Conservation (phyloP, 768 basidiomycete genomes). For the Suillus fuscotomentosus region DNA sequence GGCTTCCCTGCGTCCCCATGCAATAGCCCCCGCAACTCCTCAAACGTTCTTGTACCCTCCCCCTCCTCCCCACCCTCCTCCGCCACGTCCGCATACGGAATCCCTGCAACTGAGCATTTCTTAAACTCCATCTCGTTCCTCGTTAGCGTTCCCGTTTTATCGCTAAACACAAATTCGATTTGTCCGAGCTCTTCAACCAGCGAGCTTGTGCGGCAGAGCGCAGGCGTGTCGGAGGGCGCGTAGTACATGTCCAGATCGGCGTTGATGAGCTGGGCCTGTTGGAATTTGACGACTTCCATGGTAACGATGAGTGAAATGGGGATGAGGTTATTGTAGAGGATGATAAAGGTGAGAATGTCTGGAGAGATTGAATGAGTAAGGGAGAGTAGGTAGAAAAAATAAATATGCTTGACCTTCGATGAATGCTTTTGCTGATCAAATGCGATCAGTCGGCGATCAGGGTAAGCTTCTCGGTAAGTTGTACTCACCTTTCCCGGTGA, state of each 20-base stretch:
- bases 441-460: constrained; percentile 5
- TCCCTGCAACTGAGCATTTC: constrained; percentile 84
- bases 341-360: constrained; percentile 98
- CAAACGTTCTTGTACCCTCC: constrained; percentile 77
- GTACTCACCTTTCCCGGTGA: constrained; percentile 61
- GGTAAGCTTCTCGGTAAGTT: background rate
- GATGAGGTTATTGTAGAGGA: constrained; percentile 98
- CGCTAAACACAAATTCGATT: constrained; percentile 94
- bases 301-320: constrained; percentile 99
- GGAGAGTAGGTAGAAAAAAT: background rate
- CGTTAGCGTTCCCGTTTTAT: constrained; percentile 94
- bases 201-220: constrained; percentile 95
- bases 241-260: constrained; percentile 99
- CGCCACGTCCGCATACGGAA: constrained; percentile 86
- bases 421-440: constrained; percentile 62
- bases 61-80: constrained; percentile 76
- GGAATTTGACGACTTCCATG: constrained; percentile 99
- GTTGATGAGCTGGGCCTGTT: constrained; percentile 97
- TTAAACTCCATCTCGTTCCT: constrained; percentile 99
- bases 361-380: constrained; percentile 16
- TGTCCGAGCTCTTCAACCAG: constrained; percentile 98
- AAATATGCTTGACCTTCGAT: constrained; percentile 63
- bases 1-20: constrained; percentile 32
- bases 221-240: constrained; percentile 91
- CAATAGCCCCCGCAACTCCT: constrained; percentile 60